Evolutionary conservation across 441 rosid species (phyloP).

Genomic region (Metrosideros polymorpha): DNA sequence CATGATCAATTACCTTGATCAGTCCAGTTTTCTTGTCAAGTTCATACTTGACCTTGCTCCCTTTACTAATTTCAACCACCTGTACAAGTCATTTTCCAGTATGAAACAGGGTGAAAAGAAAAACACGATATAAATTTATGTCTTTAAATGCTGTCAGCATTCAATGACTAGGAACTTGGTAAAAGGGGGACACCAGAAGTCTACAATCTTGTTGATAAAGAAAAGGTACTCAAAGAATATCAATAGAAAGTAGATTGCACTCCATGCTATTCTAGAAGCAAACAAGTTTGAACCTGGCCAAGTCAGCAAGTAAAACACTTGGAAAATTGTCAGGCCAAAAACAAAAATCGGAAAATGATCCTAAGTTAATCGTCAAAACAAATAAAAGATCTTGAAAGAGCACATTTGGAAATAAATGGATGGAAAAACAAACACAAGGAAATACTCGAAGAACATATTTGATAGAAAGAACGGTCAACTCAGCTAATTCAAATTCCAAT

Average conservation of each 20-base stretch:
- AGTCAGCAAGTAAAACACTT: background rate
- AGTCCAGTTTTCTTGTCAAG: conserved; percentile 17
- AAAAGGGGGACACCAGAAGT: background rate
- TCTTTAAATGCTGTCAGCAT: background rate
- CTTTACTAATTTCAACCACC: conserved; percentile 14
- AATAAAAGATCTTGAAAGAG: background rate
- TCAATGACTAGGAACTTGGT: background rate
- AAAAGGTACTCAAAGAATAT: background rate
- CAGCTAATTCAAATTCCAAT: background rate
- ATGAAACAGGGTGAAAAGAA: background rate
- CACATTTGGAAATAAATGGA: background rate
- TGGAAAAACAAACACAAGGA: background rate
- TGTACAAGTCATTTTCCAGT: background rate
- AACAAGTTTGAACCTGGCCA: background rate
- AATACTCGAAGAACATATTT: background rate
- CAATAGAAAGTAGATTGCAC: background rate
- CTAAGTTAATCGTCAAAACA: background rate
- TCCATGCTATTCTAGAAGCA: background rate
- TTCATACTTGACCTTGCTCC: conserved; percentile 17
- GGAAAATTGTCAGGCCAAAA: background rate
- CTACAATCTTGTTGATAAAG: background rate
- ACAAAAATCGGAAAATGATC: background rate
- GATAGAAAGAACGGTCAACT: background rate
- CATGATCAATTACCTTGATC: conserved; percentile 6
- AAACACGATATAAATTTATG: background rate